A percentile compares a stretch with the other conserved stretches of the same genome.
phyloP scores from a whole-genome alignment of 148 eudicot species.

The Rheum nobile region DNA sequence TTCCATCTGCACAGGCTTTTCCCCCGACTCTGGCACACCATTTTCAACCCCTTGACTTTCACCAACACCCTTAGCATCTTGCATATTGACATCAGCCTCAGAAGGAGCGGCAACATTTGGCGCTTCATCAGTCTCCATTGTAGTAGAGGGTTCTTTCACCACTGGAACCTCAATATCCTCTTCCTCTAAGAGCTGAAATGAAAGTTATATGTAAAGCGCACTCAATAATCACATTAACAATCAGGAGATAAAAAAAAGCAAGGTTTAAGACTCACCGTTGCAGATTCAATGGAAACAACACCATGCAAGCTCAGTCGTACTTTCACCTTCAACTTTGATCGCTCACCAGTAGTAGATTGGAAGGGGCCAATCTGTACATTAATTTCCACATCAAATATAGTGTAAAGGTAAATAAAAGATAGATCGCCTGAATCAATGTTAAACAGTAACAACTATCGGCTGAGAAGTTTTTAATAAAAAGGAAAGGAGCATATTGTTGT shows the following conservation, averaged over 20 bases:
- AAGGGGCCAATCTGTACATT: constrained; percentile 77
- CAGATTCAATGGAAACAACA: constrained; percentile 68
- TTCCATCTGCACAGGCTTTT: constrained; percentile 66
- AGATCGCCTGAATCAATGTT: not conserved
- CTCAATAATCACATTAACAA: not conserved
- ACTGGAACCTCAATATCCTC: constrained; percentile 80
- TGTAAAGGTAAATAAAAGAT: not conserved
- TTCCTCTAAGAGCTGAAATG: constrained; percentile 70
- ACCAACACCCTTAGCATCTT: constrained; percentile 51
- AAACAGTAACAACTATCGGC: not conserved
- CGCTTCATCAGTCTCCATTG: constrained; percentile 70
- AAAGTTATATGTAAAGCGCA: not conserved
- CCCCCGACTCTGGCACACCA: constrained; percentile 66
- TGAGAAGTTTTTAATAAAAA: not conserved
- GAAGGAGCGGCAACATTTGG: constrained; percentile 27
- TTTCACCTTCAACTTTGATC: constrained; percentile 70
- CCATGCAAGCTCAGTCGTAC: constrained; percentile 76
- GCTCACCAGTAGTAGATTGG: constrained; percentile 56
- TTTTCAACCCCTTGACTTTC: constrained; percentile 48
- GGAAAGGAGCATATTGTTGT: not conserved
- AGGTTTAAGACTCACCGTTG: constrained; percentile 45
- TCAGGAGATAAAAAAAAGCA: not conserved
- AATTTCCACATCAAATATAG: not conserved
- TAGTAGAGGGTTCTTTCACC: constrained; percentile 39
- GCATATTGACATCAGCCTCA: constrained; percentile 70